These are phyloP conservation scores for Hortiboletus flavorubellus DNA, from an alignment of 768 basidiomycete species.

Conservation along the genomic window DNA sequence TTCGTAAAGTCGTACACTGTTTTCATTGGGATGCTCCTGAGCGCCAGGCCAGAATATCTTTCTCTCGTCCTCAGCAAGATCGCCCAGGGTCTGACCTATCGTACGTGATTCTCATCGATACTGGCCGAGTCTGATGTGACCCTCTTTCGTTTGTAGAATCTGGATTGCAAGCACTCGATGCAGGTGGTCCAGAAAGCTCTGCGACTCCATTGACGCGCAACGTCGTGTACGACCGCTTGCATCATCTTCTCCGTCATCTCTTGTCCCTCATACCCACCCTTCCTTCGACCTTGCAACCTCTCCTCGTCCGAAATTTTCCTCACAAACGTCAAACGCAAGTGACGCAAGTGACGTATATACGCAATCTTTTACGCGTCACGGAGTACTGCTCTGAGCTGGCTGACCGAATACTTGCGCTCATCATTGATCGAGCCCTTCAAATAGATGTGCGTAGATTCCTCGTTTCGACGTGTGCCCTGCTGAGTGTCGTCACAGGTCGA, in stretches of 20 bases:
- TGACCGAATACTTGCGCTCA: conserved; percentile 79
- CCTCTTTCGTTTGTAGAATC: conserved; percentile 50
- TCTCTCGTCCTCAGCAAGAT: conserved; percentile 79
- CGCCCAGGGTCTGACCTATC: conserved; percentile 83
- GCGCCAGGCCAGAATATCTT: conserved; percentile 88
- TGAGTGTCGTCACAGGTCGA: conserved; percentile 63
- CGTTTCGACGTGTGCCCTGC: not conserved
- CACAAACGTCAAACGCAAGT: conserved; percentile 85
- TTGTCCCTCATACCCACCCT: conserved; percentile 89
- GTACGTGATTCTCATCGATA: conserved; percentile 46
- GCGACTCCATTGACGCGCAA: conserved; percentile 73
- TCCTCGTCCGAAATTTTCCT: conserved; percentile 83
- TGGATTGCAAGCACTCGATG: conserved; percentile 59
- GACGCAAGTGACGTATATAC: conserved; percentile 84
- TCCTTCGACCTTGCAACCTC: conserved; percentile 79
- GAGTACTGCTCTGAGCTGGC: conserved; percentile 86
- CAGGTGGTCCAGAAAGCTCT: conserved; percentile 59
- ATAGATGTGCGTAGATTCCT: conserved; percentile 71
- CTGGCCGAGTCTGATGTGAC: not conserved
- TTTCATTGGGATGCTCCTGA: conserved; percentile 89
- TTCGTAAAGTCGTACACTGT: conserved; percentile 88
- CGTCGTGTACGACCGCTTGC: conserved; percentile 81
- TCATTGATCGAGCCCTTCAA: conserved; percentile 91
- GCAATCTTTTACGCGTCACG: conserved; percentile 79
- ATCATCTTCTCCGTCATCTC: conserved; percentile 83